Base-by-base conservation (phyloP, 2,329 filamentous ascomycete species). In the Xylariaceae sp. region DNA sequence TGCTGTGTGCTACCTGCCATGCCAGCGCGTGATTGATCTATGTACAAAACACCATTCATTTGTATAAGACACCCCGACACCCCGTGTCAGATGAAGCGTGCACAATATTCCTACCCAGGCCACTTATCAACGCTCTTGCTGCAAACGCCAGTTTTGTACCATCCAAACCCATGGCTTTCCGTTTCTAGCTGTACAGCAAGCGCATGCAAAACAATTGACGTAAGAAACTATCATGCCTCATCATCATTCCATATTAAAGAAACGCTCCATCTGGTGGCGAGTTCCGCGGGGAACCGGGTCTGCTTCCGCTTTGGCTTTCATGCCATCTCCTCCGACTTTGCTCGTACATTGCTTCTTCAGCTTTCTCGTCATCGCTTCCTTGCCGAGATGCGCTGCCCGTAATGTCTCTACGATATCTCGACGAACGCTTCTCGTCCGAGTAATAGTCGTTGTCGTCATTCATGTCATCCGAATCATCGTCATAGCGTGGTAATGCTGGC, bases 381-480 rank as follows among this genome's bases (percentile, higher is more conserved):
- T 47, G 61, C 45, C 67, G 58, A 5, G 71, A 68, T 40, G 70
- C 65, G 36, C 65, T 69, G 17, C 57, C 56, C 3, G 75, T 77
- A 48, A 76, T 74, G 11, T 71, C 73, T 19, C 72, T 71, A 1
- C 74, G 74, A 38, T 76, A 76, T 16, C 66, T 66, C 22, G 54
- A 43, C 10, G 57, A 47, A 47, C 60, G 53, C 57, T 69, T 69
- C 34, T 68, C 64, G 22, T 71, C 66, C 6, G 54, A 42, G 36
- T 65, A 66, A 14, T 56, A 16, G 51, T 56, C 68, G 6, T 71
- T 66, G 1, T 71, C 67, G 2, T 69, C 62, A 36, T 69, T 67
- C 5, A 44, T 33, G 11, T 53, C 49, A 36, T 56, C 53, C 6
- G 36, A 51, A 16, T 47, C 50, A 9, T 45, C 45, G 38, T 72